Conservation (phyloP, 164 flowering plant genomes). For the Houttuynia cordata region DNA sequence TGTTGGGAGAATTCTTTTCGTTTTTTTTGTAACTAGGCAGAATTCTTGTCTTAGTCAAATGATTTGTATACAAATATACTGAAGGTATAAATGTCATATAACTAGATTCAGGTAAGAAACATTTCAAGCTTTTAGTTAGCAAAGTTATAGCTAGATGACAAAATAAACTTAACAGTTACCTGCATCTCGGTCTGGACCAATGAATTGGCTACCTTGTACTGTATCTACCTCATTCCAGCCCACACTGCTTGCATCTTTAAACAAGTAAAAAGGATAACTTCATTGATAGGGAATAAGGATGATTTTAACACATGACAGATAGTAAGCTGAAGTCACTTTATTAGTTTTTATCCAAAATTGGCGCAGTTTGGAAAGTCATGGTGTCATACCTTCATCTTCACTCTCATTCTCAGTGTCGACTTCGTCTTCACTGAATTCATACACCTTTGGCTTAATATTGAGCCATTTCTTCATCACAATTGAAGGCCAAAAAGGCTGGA, state of each 20-base stretch:
- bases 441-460: constrained; percentile 69
- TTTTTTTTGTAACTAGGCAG: not conserved
- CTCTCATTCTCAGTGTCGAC: constrained; percentile 80
- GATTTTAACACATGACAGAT: constrained; percentile 10
- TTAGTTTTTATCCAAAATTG: not conserved
- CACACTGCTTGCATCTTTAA: constrained; percentile 32
- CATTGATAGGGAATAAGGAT: constrained; percentile 3
- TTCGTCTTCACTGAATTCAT: constrained; percentile 94
- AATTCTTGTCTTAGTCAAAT: not conserved
- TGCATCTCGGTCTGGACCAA: constrained; percentile 31
- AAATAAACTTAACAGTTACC: constrained; percentile 15
- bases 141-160: not conserved
- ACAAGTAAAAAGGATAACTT: constrained; percentile 16
- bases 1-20: not conserved
- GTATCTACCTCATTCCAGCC: constrained; percentile 23
- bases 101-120: no score
- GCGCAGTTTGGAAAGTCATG: not conserved
- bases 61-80: not conserved
- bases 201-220: constrained; percentile 24
- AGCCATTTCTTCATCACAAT: constrained; percentile 97
- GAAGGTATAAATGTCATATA: not conserved
- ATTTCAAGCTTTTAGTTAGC: not conserved
- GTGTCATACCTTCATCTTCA: constrained; percentile 73
- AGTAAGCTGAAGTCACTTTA: constrained; percentile 2
- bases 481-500: constrained; percentile 87